These are phyloP conservation scores for Fagus crenata DNA, from an alignment of 306 rosid genomes.

Conservation along the genomic window DNA sequence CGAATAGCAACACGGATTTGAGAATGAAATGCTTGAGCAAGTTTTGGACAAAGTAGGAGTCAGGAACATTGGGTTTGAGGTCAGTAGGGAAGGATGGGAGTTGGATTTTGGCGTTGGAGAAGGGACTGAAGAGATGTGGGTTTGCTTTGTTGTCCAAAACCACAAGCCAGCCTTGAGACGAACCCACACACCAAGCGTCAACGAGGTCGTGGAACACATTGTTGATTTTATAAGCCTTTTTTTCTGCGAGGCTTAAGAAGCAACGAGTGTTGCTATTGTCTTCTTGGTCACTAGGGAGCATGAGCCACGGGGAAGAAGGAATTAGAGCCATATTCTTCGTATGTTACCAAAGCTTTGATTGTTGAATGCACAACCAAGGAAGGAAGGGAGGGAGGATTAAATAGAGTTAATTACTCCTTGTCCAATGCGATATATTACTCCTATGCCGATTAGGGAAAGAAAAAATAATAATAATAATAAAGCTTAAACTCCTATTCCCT, in stretches of 20 bases:
- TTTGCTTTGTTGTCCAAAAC: not conserved
- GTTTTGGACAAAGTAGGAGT: not conserved
- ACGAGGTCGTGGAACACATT: not conserved
- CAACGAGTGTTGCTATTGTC: not conserved
- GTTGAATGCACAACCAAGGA: too few relatives aligned
- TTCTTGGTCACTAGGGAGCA: not conserved
- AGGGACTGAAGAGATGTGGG: not conserved
- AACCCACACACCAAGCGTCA: conserved; percentile 6
- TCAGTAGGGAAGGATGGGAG: not conserved
- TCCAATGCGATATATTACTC: too few relatives aligned
- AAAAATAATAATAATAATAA: too few relatives aligned
- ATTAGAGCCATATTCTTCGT: too few relatives aligned
- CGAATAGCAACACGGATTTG: not conserved
- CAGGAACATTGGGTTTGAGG: not conserved
- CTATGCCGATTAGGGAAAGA: too few relatives aligned
- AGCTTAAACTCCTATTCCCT: too few relatives aligned
- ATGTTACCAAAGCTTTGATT: too few relatives aligned
- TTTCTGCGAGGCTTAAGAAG: not conserved
- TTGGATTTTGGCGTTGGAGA: not conserved
- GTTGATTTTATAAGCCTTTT: not conserved
- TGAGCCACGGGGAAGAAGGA: not conserved
- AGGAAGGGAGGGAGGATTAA: too few relatives aligned
- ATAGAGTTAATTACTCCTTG: too few relatives aligned
- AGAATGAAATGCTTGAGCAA: not conserved
- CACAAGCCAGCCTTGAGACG: not conserved